Evolutionary conservation across 805 yeast genomes (phyloP).

Genomic region (Priceomyces castillae): DNA sequence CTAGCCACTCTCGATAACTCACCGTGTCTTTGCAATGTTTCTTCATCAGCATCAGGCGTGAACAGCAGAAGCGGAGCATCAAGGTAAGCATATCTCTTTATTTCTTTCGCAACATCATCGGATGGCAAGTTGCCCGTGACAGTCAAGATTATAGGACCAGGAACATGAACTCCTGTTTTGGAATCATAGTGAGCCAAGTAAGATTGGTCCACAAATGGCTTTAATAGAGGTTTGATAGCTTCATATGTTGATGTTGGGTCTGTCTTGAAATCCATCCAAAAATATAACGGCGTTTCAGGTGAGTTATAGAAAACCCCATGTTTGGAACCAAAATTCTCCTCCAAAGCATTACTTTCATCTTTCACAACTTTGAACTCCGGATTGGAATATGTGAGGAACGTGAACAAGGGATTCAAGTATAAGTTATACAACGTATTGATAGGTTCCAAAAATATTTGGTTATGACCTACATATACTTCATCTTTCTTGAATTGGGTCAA

Average conservation of each 20-base stretch:
- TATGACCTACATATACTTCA: slow-evolving; percentile 63
- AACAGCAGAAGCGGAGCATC: slow-evolving; percentile 51
- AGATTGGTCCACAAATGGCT: slow-evolving; percentile 44
- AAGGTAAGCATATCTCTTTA: slow-evolving; percentile 40
- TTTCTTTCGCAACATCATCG: slow-evolving; percentile 25
- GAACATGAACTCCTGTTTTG: slow-evolving; percentile 24
- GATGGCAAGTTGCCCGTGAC: slow-evolving; percentile 66
- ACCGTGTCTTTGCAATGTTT: slow-evolving; percentile 21
- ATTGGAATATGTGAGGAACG: slow-evolving; percentile 50
- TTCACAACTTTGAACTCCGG: slow-evolving; percentile 15
- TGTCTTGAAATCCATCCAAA: slow-evolving; percentile 64
- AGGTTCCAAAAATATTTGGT: slow-evolving; percentile 43
- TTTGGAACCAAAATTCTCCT: slow-evolving; percentile 15
- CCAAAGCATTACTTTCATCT: slow-evolving; percentile 10
- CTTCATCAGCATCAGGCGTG: slow-evolving; percentile 18
- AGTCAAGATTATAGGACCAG: slow-evolving; percentile 60
- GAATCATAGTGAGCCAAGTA: slow-evolving; percentile 52
- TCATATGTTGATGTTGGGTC: slow-evolving; percentile 50
- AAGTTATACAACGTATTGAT: slow-evolving; percentile 46
- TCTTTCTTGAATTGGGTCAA: slow-evolving; percentile 21
- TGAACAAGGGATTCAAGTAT: slow-evolving; percentile 53
- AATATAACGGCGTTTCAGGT: slow-evolving; percentile 50
- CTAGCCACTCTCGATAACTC: slow-evolving; percentile 41
- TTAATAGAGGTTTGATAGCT: slow-evolving; percentile 42
- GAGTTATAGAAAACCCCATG: slow-evolving; percentile 41